Evolutionary conservation across 768 basidiomycete species (phyloP).

Genomic region (Naganishia onofrii): DNA sequence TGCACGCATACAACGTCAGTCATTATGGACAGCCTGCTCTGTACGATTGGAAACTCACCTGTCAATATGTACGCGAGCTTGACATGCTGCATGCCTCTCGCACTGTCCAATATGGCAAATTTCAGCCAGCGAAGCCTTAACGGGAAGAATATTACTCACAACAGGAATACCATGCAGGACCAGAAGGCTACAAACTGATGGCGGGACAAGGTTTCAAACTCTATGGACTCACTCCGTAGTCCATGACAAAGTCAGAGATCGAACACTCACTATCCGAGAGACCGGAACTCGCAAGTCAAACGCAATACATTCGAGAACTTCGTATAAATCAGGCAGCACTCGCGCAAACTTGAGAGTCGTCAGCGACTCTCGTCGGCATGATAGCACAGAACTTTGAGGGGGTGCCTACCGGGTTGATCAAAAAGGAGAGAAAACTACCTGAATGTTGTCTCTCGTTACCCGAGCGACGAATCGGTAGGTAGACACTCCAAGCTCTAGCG

Average conservation of each 20-base stretch:
- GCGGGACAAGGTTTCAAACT: too few species aligned
- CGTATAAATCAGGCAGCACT: background rate
- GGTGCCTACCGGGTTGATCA: background rate
- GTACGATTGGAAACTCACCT: background rate
- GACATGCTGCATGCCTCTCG: slow-evolving; percentile 7
- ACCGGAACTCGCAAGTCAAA: background rate
- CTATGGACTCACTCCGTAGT: background rate
- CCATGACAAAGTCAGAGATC: background rate
- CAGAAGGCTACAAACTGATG: background rate
- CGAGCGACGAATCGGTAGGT: background rate
- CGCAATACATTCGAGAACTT: slow-evolving; percentile 10
- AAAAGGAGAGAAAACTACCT: background rate
- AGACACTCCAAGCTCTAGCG: background rate
- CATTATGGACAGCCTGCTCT: too few species aligned
- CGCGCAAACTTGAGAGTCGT: background rate
- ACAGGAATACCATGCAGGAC: background rate
- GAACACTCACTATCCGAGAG: background rate
- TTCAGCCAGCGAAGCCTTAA: background rate
- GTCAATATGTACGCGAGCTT: background rate
- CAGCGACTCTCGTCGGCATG: background rate
- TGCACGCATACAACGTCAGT: too few species aligned
- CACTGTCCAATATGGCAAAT: background rate
- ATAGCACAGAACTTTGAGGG: too few species aligned
- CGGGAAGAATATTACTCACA: background rate
- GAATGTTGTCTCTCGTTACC: background rate